Conservation (phyloP, 1,284 basidiomycete genomes). For the Cystobasidiaceae sp. region DNA sequence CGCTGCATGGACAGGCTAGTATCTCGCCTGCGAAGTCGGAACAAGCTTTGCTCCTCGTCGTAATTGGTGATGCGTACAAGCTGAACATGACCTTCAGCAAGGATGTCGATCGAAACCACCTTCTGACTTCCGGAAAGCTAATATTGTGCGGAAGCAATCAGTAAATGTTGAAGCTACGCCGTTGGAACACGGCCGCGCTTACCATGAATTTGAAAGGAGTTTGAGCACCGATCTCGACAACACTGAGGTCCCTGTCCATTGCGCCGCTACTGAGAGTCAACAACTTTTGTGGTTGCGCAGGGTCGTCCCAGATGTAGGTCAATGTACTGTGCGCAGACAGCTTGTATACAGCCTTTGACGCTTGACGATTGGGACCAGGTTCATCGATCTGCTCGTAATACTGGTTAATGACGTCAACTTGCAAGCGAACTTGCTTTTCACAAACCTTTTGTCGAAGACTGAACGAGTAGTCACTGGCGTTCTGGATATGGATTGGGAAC, state of each 20-base stretch:
- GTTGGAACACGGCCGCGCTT: neutral
- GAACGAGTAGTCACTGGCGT: conserved; percentile 72
- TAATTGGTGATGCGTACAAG: conserved; percentile 84
- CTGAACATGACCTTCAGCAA: conserved; percentile 83
- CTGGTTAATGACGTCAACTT: neutral
- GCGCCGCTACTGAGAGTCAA: conserved; percentile 64
- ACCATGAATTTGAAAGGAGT: conserved; percentile 75
- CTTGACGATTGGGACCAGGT: neutral
- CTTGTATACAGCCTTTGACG: conserved; percentile 50
- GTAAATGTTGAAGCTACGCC: neutral
- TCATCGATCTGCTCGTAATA: neutral
- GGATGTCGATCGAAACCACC: conserved; percentile 79
- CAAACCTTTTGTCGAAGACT: conserved; percentile 70
- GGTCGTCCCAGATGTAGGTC: conserved; percentile 91
- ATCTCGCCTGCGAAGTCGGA: conserved; percentile 67
- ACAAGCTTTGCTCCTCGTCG: conserved; percentile 76
- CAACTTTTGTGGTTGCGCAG: conserved; percentile 76
- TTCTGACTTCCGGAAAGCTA: conserved; percentile 31
- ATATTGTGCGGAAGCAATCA: neutral
- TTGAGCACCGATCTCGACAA: conserved; percentile 93
- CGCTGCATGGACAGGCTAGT: conserved; percentile 44
- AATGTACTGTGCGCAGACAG: conserved; percentile 58
- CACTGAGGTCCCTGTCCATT: conserved; percentile 71
- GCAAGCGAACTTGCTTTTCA: neutral
- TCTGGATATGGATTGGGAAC: conserved; percentile 92